Base-by-base conservation (phyloP, 1,139 yeast genomes). In the Pichia sp. region DNA sequence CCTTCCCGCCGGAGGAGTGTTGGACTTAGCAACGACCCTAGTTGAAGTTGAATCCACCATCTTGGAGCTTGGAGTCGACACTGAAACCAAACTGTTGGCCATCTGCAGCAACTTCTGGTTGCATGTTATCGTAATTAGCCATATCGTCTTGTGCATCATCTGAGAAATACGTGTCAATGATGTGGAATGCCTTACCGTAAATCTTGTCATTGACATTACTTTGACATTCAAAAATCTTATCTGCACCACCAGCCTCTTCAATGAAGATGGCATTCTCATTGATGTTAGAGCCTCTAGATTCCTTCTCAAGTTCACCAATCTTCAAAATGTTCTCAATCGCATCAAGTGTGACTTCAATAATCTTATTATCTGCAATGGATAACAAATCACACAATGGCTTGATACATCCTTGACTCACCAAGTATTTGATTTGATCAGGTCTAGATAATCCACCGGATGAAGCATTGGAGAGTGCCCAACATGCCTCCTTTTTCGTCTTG, bases 391-490 rank as follows among this genome's bases (percentile, higher is more conserved):
- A 91, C 55, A 91, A 71, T 30, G 98, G 98, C 66, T 88, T 91
- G 63, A 91, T 88, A 66, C 97, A 87, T 27, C 97, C 98, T 65
- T 91, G 97, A 51, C 71, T 69, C 28, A 91, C 98, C 51, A 91
- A 73, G 63, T 87, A 91, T 51, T 91, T 75, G 51, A 91, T 88
- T 60, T 87, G 96, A 38, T 87, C 96, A 7, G 98, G 97, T 59
- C 79, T 82, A 32, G 82, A 71, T 50, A 87, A 70, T 24, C 96
- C 97, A 52, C 98, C 97, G 15, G 96, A 83, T 15, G 96, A 84
- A 30, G 98, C 98, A 59, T 91, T 91, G 24, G 97, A 87, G 51
- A 91, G 83, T 25, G 97, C 98, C 98, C 98, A 91, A 69, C 98
- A 88, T 10, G 98, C 98, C 66, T 91, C 98, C 64, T 91, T 91